Evolutionary conservation across 176 grass and related monocot species (phyloP).

Genomic region (Paspalum vaginatum): DNA sequence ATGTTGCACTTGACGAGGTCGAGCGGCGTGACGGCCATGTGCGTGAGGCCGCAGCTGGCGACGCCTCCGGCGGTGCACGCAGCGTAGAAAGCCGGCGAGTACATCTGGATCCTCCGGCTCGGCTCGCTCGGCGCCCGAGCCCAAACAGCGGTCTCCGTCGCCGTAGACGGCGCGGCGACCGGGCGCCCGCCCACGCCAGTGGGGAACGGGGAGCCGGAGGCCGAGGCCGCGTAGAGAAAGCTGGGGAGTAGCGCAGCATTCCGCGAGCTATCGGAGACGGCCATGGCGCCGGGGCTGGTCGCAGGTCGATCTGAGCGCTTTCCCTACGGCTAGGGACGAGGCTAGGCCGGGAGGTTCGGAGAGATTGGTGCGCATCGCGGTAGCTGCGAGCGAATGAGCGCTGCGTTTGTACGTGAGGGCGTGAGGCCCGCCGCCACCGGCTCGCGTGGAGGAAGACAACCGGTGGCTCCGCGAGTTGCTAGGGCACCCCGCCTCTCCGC

Average conservation of each 20-base stretch:
- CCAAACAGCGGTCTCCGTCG: conserved; percentile 15
- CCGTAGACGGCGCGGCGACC: neutral
- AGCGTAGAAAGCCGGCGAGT: conserved; percentile 81
- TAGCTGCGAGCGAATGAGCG: conserved; percentile 6
- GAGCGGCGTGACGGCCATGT: conserved; percentile 89
- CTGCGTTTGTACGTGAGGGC: conserved; percentile 14
- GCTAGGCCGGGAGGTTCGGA: neutral
- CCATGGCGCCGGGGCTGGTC: conserved; percentile 36
- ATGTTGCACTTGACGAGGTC: conserved; percentile 97
- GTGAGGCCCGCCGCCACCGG: conserved; percentile 44
- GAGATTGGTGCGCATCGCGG: neutral
- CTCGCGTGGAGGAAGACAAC: conserved; percentile 25
- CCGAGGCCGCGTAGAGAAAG: conserved; percentile 51
- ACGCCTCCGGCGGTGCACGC: conserved; percentile 81
- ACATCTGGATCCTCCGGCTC: conserved; percentile 57
- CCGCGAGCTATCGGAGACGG: conserved; percentile 49
- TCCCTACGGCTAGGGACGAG: neutral
- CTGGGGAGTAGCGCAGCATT: conserved; percentile 51
- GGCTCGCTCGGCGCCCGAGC: conserved; percentile 47
- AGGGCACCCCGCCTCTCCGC: conserved; percentile 30
- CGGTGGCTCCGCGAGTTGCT: conserved; percentile 46
- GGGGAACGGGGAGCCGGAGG: neutral
- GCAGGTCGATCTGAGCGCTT: neutral
- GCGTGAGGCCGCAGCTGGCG: conserved; percentile 81
- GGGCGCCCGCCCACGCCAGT: neutral